A percentile compares a stretch with the other conserved stretches of the same genome.
Evolutionary conservation across 768 basidiomycete species (phyloP).

Genomic region (Paxillus rubicundulus): DNA sequence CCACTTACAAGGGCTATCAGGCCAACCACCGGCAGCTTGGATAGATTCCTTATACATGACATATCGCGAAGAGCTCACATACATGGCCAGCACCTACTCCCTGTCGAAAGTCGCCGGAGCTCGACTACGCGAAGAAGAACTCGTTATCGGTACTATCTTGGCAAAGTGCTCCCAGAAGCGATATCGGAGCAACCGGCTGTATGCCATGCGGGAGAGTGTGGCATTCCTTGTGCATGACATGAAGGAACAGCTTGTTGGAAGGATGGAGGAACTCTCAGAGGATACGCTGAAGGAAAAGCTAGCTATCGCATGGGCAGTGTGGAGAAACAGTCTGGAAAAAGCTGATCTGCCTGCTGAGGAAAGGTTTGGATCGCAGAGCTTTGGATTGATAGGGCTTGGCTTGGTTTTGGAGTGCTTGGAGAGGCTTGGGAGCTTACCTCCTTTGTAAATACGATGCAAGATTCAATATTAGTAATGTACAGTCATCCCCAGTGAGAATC

Average conservation of each 20-base stretch:
- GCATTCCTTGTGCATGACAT: conserved; percentile 50
- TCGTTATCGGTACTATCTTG: conserved; percentile 72
- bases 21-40: conserved; percentile 1
- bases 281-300: conserved; percentile 41
- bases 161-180: conserved; percentile 63
- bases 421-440: conserved; percentile 32
- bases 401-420: conserved; percentile 60
- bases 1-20: conserved; percentile 12
- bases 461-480: no score
- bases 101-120: conserved; percentile 54
- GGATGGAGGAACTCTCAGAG: conserved; percentile 20
- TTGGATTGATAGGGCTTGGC: conserved; percentile 62
- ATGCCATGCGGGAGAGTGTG: conserved; percentile 62
- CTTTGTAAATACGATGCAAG: conserved; percentile 3
- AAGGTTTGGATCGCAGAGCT: conserved; percentile 58
- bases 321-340: conserved; percentile 52
- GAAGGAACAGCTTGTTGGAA: conserved; percentile 36
- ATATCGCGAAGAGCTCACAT: conserved; percentile 66
- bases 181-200: conserved; percentile 55
- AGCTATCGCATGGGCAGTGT: conserved; percentile 60
- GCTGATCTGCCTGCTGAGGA: conserved; percentile 19
- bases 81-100: conserved; percentile 68
- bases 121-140: conserved; percentile 66
- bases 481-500: no score
- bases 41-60: conserved; percentile 20